Percentiles rank a stretch among this genome's conserved stretches.
Evolutionary conservation across 2,329 filamentous ascomycete genomes (phyloP).

Genomic region (Botrytis cinerea): DNA sequence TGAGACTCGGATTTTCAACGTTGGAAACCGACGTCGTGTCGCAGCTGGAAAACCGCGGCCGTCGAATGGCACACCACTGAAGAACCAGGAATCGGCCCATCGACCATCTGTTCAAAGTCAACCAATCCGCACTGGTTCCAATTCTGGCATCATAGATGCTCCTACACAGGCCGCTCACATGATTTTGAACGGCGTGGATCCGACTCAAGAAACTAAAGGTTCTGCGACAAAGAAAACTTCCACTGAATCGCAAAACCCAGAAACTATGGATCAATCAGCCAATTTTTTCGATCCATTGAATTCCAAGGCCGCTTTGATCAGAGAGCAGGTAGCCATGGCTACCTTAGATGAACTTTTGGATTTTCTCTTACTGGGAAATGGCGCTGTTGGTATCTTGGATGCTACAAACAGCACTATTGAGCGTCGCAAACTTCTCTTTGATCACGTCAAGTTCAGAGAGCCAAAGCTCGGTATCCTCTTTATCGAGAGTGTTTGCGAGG

Average conservation of each 20-base stretch:
- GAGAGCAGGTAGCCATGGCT: slow-evolving; percentile 89
- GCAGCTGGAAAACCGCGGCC: slow-evolving; percentile 59
- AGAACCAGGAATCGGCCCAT: slow-evolving; percentile 25
- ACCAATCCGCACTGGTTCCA: slow-evolving; percentile 28
- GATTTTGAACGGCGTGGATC: slow-evolving; percentile 53
- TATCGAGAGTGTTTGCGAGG: slow-evolving; percentile 90
- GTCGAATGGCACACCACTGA: slow-evolving; percentile 29
- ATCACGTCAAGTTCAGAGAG: slow-evolving; percentile 78
- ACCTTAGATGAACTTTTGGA: slow-evolving; percentile 90
- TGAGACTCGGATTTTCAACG: slow-evolving; percentile 94
- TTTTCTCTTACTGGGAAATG: slow-evolving; percentile 79
- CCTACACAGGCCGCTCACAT: slow-evolving; percentile 58
- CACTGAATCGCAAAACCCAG: slow-evolving; percentile 40
- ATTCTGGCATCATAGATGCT: slow-evolving; percentile 35
- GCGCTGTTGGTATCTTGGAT: slow-evolving; percentile 92
- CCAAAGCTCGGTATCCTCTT: slow-evolving; percentile 90
- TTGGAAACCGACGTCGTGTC: slow-evolving; percentile 84
- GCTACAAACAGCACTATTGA: slow-evolving; percentile 95
- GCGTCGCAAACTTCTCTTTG: slow-evolving; percentile 79
- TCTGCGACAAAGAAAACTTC: slow-evolving; percentile 23
- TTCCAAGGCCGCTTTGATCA: slow-evolving; percentile 73
- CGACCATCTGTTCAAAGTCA: not conserved
- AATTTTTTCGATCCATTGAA: slow-evolving; percentile 94
- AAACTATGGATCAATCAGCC: slow-evolving; percentile 79
- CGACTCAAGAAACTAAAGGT: slow-evolving; percentile 31